These are phyloP conservation scores for Fagus sylvatica DNA, from an alignment of 306 rosid species.

Conservation along the genomic window DNA sequence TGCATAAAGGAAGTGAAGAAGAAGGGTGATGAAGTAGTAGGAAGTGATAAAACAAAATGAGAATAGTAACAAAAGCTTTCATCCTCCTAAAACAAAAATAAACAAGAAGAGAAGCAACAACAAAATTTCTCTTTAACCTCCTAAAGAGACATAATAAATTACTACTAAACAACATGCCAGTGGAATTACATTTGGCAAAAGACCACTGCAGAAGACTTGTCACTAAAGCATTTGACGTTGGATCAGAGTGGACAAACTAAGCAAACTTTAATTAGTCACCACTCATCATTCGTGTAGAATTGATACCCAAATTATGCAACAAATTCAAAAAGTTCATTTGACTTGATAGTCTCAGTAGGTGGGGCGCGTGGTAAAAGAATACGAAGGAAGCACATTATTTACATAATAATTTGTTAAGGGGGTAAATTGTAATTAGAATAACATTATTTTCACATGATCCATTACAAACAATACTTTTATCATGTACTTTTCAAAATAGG, in stretches of 20 bases:
- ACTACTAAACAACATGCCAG: too few species aligned
- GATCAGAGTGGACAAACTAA: not conserved
- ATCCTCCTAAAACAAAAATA: not conserved
- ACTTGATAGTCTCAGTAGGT: not conserved
- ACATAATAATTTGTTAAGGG: too few species aligned
- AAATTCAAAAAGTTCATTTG: slow-evolving; percentile 1
- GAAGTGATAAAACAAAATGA: not conserved
- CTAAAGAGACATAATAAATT: not conserved
- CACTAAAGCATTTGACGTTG: too few species aligned
- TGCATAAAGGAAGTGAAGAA: slow-evolving; percentile 1
- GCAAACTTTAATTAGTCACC: not conserved
- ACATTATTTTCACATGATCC: too few species aligned
- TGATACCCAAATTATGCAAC: not conserved
- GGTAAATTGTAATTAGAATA: too few species aligned
- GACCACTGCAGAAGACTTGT: too few species aligned
- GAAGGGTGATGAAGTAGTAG: not conserved
- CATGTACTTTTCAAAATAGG: too few species aligned
- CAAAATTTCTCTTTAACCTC: not conserved
- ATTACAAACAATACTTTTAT: too few species aligned
- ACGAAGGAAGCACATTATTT: not conserved
- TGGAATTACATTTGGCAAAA: too few species aligned
- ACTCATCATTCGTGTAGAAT: not conserved
- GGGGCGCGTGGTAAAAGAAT: not conserved
- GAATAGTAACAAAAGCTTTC: not conserved
- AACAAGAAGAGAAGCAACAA: not conserved